Evolutionary conservation across 31 red algal species (phyloP).

Genomic region (Asparagopsis taxiformis): DNA sequence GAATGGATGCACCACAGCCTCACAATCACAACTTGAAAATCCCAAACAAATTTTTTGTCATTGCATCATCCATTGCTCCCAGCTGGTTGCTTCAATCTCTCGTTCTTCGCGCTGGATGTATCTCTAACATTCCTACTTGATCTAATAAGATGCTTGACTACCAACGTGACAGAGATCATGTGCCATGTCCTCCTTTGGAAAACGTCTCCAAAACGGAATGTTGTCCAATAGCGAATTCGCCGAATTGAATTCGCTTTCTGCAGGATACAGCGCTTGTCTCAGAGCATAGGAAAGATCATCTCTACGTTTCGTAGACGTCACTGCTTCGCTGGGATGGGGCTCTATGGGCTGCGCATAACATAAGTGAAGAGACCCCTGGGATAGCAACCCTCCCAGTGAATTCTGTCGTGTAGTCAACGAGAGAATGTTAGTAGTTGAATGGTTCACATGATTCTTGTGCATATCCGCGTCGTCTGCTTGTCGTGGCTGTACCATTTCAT

Average conservation of each 20-base stretch:
- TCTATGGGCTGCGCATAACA: background rate
- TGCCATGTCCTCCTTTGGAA: constrained; percentile 1
- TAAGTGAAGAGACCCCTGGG: constrained; percentile 6
- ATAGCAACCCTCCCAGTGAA: constrained; percentile 6
- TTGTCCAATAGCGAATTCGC: background rate
- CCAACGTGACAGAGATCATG: constrained; percentile 2
- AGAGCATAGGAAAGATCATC: constrained; percentile 10
- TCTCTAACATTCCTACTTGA: too few species aligned
- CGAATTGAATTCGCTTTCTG: background rate
- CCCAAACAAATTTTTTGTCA: too few species aligned
- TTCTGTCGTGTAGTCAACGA: background rate
- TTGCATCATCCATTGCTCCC: too few species aligned
- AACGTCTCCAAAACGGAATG: constrained; percentile 4
- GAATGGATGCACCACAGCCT: too few species aligned
- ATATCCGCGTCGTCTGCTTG: background rate
- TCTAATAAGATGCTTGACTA: background rate
- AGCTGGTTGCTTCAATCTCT: too few species aligned
- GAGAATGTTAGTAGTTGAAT: too few species aligned
- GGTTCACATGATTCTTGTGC: background rate
- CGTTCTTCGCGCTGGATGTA: too few species aligned
- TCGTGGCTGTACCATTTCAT: background rate
- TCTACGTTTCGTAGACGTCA: background rate
- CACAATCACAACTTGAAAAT: too few species aligned
- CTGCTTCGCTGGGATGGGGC: background rate
- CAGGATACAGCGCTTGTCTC: constrained; percentile 27